Conservation (phyloP, 2,329 filamentous ascomycete species). For the Apiospora saccharicola region DNA sequence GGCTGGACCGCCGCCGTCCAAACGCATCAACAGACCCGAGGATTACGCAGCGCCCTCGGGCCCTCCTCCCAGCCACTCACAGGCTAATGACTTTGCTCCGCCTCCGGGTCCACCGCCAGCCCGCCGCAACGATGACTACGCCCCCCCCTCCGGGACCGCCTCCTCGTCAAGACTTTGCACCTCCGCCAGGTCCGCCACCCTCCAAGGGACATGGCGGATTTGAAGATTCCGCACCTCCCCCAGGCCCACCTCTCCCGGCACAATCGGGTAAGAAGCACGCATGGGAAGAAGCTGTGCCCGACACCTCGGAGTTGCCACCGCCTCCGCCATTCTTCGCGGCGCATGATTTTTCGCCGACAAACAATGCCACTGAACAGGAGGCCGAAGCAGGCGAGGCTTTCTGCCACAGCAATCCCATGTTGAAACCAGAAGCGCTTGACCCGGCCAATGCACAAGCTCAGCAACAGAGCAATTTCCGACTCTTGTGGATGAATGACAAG, state of each 20-base stretch:
- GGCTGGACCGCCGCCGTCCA: conserved; percentile 36
- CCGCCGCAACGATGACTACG: conserved; percentile 38
- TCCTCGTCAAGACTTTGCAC: conserved; percentile 12
- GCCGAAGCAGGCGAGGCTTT: conserved; percentile 71
- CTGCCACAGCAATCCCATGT: conserved; percentile 63
- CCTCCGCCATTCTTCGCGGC: conserved; percentile 72
- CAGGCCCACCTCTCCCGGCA: conserved; percentile 43
- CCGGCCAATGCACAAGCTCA: conserved; percentile 59
- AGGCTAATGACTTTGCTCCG: conserved; percentile 38
- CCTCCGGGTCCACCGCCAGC: conserved; percentile 43
- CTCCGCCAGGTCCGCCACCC: conserved; percentile 36
- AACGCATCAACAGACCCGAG: conserved; percentile 25
- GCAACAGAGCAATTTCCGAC: conserved; percentile 58
- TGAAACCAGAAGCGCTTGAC: conserved; percentile 48
- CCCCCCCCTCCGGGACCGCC: conserved; percentile 46
- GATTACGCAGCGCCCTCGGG: conserved; percentile 37
- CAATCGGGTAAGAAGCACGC: conserved; percentile 58
- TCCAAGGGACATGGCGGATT: conserved; percentile 30
- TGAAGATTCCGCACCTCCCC: conserved; percentile 46
- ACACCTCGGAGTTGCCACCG: conserved; percentile 75
- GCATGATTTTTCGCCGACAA: conserved; percentile 70
- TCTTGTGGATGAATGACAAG: conserved; percentile 56
- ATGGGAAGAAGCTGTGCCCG: conserved; percentile 75
- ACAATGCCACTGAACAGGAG: conserved; percentile 72
- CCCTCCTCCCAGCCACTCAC: conserved; percentile 35